Conservation (phyloP, 495 filamentous ascomycete genomes). For the Podospora appendiculata region DNA sequence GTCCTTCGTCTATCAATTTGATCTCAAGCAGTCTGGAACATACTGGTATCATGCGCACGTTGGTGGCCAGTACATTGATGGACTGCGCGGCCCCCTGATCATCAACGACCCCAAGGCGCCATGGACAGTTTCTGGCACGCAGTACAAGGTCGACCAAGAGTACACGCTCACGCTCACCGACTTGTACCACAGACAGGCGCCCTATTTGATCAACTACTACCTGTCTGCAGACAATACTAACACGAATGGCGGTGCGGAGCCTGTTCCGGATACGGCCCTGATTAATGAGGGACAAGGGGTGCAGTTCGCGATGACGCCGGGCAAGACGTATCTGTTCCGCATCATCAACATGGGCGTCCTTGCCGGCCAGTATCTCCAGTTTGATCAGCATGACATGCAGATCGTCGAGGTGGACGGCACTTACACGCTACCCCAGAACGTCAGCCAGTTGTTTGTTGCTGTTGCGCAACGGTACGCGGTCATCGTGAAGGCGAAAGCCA, state of each 20-base stretch:
- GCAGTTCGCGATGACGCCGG: slow-evolving; percentile 26
- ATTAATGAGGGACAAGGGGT: slow-evolving; percentile 52
- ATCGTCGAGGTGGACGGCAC: slow-evolving; percentile 46
- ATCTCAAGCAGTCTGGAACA: slow-evolving; percentile 28
- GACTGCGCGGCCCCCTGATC: slow-evolving; percentile 47
- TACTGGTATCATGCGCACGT: slow-evolving; percentile 33
- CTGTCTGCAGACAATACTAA: slow-evolving; percentile 36
- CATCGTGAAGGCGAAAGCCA: slow-evolving; percentile 33
- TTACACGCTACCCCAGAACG: slow-evolving; percentile 10
- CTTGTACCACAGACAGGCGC: slow-evolving; percentile 33
- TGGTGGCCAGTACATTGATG: slow-evolving; percentile 34
- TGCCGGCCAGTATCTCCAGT: slow-evolving; percentile 45
- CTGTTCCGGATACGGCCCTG: slow-evolving; percentile 44
- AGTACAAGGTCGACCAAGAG: slow-evolving; percentile 52
- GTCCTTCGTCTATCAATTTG: slow-evolving; percentile 1
- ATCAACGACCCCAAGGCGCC: slow-evolving; percentile 43
- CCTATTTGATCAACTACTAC: slow-evolving; percentile 36
- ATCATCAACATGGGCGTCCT: slow-evolving; percentile 58
- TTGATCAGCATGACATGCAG: slow-evolving; percentile 34
- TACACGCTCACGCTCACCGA: slow-evolving; percentile 41
- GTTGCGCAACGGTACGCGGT: slow-evolving; percentile 53
- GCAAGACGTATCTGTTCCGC: slow-evolving; percentile 56
- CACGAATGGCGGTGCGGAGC: slow-evolving; percentile 34
- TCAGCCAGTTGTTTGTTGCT: slow-evolving; percentile 26
- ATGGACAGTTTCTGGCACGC: slow-evolving; percentile 4